Evolutionary conservation across 164 flowering plant species (phyloP).

Genomic region (Magnolia changhungtana): DNA sequence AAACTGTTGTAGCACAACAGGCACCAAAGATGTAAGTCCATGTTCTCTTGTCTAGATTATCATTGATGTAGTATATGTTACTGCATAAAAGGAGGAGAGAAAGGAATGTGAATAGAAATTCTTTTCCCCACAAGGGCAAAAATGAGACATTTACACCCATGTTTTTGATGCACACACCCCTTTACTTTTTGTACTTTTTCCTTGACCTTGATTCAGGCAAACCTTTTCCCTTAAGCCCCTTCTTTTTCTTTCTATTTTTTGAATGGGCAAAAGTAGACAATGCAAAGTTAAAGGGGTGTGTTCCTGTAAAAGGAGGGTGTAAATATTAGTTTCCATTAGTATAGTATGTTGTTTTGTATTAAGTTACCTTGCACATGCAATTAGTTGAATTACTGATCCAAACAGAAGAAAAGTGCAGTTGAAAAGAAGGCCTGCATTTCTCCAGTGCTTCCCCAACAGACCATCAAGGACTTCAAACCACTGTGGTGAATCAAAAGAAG

Average conservation of each 20-base stretch:
- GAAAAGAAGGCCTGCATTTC: slow-evolving; percentile 63
- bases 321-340: neutral
- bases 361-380: slow-evolving; percentile 85
- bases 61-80: slow-evolving; percentile 83
- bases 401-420: slow-evolving; percentile 83
- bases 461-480: slow-evolving; percentile 96
- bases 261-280: neutral
- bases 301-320: neutral
- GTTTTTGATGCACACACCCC: neutral
- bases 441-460: slow-evolving; percentile 71
- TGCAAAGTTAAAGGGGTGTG: neutral
- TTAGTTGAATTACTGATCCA: slow-evolving; percentile 82
- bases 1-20: slow-evolving; percentile 79
- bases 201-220: neutral
- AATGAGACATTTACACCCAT: neutral
- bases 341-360: too few relatives aligned
- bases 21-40: slow-evolving; percentile 92
- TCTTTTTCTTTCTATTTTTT: too few relatives aligned
- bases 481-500: slow-evolving; percentile 26
- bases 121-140: neutral
- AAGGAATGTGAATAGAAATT: neutral
- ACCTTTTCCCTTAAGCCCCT: neutral
- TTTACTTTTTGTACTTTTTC: too few relatives aligned
- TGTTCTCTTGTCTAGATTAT: slow-evolving; percentile 71
- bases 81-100: slow-evolving; percentile 31